These are phyloP conservation scores for Zymoseptoria ardabiliae DNA, from an alignment of 2,329 filamentous ascomycete species.

Conservation along the genomic window DNA sequence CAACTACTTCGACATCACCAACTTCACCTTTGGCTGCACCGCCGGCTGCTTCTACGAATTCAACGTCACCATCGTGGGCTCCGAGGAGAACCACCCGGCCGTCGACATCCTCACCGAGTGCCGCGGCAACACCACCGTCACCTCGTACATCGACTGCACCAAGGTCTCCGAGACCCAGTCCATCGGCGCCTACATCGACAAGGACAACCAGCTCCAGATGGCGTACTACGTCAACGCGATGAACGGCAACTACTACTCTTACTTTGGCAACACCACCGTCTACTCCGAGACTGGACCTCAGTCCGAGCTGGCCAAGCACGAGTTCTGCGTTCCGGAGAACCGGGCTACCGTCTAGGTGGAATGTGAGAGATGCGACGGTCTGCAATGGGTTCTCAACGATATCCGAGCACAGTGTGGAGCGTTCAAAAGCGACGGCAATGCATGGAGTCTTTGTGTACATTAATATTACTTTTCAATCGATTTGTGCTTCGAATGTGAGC, in stretches of 20 bases:
- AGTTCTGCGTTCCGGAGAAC: constrained; percentile 15
- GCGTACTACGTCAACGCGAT: constrained; percentile 11
- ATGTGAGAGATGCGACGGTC: neutral
- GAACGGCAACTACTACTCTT: constrained; percentile 8
- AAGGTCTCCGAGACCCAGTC: constrained; percentile 8
- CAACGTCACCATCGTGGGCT: constrained; percentile 14
- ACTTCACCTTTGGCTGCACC: constrained; percentile 23
- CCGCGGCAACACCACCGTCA: constrained; percentile 5
- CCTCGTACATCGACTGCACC: constrained; percentile 18
- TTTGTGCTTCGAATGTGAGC: neutral
- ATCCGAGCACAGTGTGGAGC: neutral
- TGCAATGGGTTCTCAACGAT: neutral
- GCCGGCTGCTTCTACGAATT: constrained; percentile 18
- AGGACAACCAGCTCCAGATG: constrained; percentile 16
- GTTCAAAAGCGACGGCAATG: neutral
- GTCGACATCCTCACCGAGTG: constrained; percentile 13
- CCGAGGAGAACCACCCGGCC: constrained; percentile 12
- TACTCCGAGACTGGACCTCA: constrained; percentile 17
- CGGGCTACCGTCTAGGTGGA: constrained; percentile 3
- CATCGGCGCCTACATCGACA: constrained; percentile 16
- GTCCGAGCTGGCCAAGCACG: constrained; percentile 11
- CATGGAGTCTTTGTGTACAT: neutral
- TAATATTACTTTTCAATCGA: neutral
- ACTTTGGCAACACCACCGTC: constrained; percentile 16
- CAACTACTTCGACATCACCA: constrained; percentile 15